Base-by-base conservation (phyloP, 1,139 yeast genomes). In the Scheffersomyces quercinus region DNA sequence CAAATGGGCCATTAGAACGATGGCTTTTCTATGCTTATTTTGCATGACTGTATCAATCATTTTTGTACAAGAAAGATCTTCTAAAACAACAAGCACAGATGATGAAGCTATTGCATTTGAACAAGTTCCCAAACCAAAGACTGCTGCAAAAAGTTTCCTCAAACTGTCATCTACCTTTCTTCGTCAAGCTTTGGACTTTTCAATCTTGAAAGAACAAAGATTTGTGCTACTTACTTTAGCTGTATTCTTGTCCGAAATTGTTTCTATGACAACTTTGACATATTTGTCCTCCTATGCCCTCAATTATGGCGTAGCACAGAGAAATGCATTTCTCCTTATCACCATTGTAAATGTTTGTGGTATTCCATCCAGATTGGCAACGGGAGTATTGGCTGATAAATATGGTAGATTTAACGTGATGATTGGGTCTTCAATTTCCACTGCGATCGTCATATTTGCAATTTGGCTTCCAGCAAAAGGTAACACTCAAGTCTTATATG, bases 1-100 rank as follows among this genome's bases (percentile, higher is more conserved):
- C 56, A 74, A 69, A 26, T 83, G 88, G 88, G 79, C 86, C 2
- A 70, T 82, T 39, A 65, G 89, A 42, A 67, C 77, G 2, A 62
- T 82, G 52, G 85, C 80, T 0, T 75, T 83, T 40, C 59, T 80
- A 13, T 65, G 77, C 35, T 50, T 78, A 3, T 65, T 64, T 2
- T 70, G 73, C 44, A 66, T 76, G 55, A 42, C 60, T 1, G 49
- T 68, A 6, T 62, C 81, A 0, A 58, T 73, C 1, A 37, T 65
- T 3, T 61, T 81, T 4, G 72, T 79, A n/a, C 67, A 61, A 45
- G 78, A 79, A 30, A 63, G 84, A 48, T 30, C 40, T 28, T 36
- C 16, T 7, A 38, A 40, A 20, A 39, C 10, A 11, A 10, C 13
- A 10, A 28, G 14, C 13, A 29, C 26, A 26, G 31, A n/a, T 20